Base-by-base conservation (phyloP, 768 basidiomycete species). In the Boletus barrowsii region DNA sequence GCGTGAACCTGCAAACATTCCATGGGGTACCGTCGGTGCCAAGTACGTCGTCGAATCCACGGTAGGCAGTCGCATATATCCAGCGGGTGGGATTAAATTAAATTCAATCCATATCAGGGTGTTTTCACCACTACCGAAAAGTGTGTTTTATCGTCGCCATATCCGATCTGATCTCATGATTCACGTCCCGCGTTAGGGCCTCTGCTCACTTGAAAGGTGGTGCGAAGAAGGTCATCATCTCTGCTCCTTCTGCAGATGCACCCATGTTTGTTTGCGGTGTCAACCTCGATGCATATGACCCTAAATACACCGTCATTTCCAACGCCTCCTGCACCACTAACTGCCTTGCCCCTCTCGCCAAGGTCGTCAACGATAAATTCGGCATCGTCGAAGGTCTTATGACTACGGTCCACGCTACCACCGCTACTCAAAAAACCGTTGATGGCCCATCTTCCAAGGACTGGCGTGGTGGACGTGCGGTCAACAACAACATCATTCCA, bases 271-370 rank as follows among this genome's bases (percentile, higher is more conserved):
- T 95, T 49, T 82, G 81, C 63, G 93, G 91, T 80, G 96, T 98
- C 75, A 98, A 99, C 80, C 84, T 97, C 60, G 93, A 97, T 58
- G 62, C 78, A 39, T 98, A 99, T 76, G 86, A 97, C 73, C 74
- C 93, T 63, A 86, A 88, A 71, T 83, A 92, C 82, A 83, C 80
- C 53, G 92, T 99, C 65, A 91, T 98, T 75, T 99, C 96, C 64
- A 98, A 99, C 76, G 96, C 96, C 30, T 98, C 95, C 20, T 98
- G 96, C 86, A 98, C 96, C 43, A 99, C 96, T 74, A 99, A 99
- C 87, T 99, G 96, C 76, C 84, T 99, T 55, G 96, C 96, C n/a
- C 93, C 96, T 59, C 84, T 99, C 57, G 96, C 95, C 73, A 99
- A 99, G 82, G 88, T 98, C 73, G 81, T 99, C 79, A 66, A 99